phyloP scores from a whole-genome alignment of 2,329 filamentous ascomycete species.

The Nannizziopsis arthrosporioides region DNA sequence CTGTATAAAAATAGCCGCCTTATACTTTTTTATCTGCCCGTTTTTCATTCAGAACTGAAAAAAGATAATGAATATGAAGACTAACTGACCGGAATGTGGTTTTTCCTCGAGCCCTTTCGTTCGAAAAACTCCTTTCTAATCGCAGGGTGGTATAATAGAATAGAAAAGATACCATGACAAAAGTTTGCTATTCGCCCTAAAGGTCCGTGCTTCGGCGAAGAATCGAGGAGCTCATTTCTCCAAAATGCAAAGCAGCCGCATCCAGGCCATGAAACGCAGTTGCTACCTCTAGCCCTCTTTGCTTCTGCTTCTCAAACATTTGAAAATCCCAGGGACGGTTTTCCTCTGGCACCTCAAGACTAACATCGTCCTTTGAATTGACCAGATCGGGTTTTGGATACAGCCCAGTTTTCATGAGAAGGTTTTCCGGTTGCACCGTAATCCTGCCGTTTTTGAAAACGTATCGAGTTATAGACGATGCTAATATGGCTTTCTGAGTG shows the following conservation, averaged over 20 bases:
- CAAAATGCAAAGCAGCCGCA: conserved; percentile 4
- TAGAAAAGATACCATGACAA: neutral
- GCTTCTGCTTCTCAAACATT: neutral
- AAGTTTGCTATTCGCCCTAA: neutral
- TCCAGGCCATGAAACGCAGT: conserved; percentile 1
- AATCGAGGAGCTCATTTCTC: conserved; percentile 1
- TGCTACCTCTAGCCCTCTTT: neutral
- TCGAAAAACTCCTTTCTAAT: too few relatives aligned
- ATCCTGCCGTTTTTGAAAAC: conserved; percentile 3
- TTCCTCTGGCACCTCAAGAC: neutral
- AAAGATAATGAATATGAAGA: too few relatives aligned
- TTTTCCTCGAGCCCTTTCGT: too few relatives aligned
- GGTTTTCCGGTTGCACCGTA: conserved; percentile 2
- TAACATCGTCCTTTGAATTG: neutral
- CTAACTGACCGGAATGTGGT: too few relatives aligned
- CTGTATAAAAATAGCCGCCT: too few relatives aligned
- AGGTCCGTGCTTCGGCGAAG: conserved; percentile 5
- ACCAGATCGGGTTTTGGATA: neutral
- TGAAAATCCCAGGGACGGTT: neutral
- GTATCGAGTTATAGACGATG: conserved; percentile 3
- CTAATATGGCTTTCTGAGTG: neutral
- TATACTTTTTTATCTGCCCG: too few relatives aligned
- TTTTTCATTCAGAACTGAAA: too few relatives aligned
- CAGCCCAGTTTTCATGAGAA: neutral
- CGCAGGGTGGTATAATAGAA: neutral